Evolutionary conservation across 495 filamentous ascomycete species (phyloP), one percentile per base, ranked within the genome.

Genomic region (Podospora tetraspora): DNA sequence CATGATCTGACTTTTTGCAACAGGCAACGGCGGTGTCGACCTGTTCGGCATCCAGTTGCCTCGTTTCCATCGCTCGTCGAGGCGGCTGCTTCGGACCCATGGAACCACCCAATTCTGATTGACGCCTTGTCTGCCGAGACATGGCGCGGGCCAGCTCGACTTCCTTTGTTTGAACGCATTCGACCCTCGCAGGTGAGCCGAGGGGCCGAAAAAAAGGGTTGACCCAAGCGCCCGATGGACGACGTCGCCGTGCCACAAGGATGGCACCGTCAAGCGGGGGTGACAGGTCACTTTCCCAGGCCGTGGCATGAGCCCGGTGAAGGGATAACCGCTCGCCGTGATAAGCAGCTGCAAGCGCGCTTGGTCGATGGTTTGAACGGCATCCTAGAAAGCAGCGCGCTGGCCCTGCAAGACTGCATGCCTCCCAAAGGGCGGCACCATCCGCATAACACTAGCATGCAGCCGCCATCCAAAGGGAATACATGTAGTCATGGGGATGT

Each of bases 271-370:
- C 22, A 64, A 59, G 63, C 65, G 57, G 66, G 59, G 57, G 63
- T 72, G 68, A 70, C 57, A 61, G 59, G 65, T 70, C 66, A 72
- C 7, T 52, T 60, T 59, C 64, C 24, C 25, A 32, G 4, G 64
- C 57, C 34, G 34, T 64, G 62, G 60, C 61, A 63, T 30, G 21
- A 63, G 59, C 57, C 57, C n/a, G 57, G 59, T 56, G 29, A 23
- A 25, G 63, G 24, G 56, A 9, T 12, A 30, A 29, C 57, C 61
- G 59, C 34, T 52, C 25, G 66, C 63, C 61, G 62, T 69, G 68
- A 70, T 70, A 68, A 69, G 68, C 62, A 68, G 23, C 62, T 19
- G 19, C 23, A 30, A 61, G 57, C 34, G 70, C 63, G 67, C 34
- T 43, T 30, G 32, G 30, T 63, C 64, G 10, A 29, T 60, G 64